These are phyloP conservation scores for Melanogaster broomeanus DNA, from an alignment of 768 basidiomycete species.

Conservation along the genomic window DNA sequence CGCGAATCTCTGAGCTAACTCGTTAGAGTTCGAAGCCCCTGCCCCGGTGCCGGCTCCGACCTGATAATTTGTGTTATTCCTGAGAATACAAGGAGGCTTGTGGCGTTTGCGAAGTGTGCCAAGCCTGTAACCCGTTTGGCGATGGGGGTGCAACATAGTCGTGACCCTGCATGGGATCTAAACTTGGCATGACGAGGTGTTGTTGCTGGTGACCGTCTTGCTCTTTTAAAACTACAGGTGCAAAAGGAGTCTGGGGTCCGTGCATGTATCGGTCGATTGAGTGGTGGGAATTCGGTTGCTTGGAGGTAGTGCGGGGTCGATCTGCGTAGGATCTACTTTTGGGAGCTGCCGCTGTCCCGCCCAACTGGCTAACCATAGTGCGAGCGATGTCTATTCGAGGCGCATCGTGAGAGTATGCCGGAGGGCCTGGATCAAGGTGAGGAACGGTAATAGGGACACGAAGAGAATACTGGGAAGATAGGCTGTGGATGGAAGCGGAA, in stretches of 20 bases:
- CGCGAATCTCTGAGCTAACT: conserved; percentile 9
- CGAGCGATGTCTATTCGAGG: background rate
- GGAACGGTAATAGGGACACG: background rate
- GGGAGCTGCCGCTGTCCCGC: background rate
- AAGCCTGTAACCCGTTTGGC: background rate
- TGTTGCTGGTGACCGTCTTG: background rate
- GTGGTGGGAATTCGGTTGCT: background rate
- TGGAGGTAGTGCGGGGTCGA: background rate
- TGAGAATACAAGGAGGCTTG: conserved; percentile 1
- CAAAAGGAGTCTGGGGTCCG: background rate
- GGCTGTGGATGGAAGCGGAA: background rate
- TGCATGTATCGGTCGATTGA: background rate
- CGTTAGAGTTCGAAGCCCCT: conserved; percentile 6
- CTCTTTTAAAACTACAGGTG: background rate
- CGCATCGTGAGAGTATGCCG: conserved; percentile 7
- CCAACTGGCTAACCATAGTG: background rate
- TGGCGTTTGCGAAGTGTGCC: background rate
- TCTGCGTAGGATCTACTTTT: background rate
- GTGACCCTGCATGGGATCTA: conserved; percentile 3
- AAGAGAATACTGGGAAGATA: conserved; percentile 5
- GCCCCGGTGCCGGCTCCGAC: conserved; percentile 6
- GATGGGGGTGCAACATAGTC: background rate
- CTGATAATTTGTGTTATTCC: conserved; percentile 1
- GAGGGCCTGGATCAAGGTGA: background rate
- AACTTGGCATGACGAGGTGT: background rate